A percentile compares a stretch with the other conserved stretches of the same genome.
Evolutionary conservation across 2,329 filamentous ascomycete genomes (phyloP).

Genomic region (Ophiocordyceps australis): DNA sequence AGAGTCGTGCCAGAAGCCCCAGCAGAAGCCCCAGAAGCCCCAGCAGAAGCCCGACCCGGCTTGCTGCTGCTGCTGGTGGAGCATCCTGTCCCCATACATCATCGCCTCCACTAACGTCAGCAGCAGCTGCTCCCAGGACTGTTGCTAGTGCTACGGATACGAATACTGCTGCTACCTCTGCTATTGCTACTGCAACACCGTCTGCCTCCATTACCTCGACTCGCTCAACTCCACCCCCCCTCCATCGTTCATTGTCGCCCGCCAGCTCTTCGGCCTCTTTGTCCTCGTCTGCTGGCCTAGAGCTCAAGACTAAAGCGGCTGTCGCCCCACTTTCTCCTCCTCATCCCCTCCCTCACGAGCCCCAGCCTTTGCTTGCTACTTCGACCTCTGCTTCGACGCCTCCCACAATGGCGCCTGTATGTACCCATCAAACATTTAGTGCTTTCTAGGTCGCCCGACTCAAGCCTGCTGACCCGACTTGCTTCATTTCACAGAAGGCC

Average conservation of each 20-base stretch:
- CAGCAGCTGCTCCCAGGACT: conserved; percentile 14
- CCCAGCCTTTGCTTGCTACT: too few species aligned
- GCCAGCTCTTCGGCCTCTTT: conserved; percentile 8
- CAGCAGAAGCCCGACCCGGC: too few species aligned
- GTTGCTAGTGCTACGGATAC: too few species aligned
- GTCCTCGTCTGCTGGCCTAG: conserved; percentile 12
- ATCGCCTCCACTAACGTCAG: conserved; percentile 12
- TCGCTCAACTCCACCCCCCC: conserved; percentile 13
- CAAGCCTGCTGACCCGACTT: conserved; percentile 6
- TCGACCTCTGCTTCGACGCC: too few species aligned
- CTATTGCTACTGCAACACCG: too few species aligned
- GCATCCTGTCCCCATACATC: too few species aligned
- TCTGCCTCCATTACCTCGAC: conserved; percentile 16
- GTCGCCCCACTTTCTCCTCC: too few species aligned
- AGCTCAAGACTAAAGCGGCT: too few species aligned
- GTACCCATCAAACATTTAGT: conserved; percentile 10
- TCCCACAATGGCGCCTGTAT: conserved; percentile 37
- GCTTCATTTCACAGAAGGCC: conserved; percentile 10
- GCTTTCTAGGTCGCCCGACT: conserved; percentile 3
- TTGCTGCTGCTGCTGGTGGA: too few species aligned
- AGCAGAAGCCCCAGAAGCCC: too few species aligned
- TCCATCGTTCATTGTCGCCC: conserved; percentile 8
- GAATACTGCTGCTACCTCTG: conserved; percentile 20
- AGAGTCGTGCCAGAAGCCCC: too few species aligned
- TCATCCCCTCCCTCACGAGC: too few species aligned